phyloP scores from a whole-genome alignment of 768 basidiomycete genomes.

The Mrakia gelida region DNA sequence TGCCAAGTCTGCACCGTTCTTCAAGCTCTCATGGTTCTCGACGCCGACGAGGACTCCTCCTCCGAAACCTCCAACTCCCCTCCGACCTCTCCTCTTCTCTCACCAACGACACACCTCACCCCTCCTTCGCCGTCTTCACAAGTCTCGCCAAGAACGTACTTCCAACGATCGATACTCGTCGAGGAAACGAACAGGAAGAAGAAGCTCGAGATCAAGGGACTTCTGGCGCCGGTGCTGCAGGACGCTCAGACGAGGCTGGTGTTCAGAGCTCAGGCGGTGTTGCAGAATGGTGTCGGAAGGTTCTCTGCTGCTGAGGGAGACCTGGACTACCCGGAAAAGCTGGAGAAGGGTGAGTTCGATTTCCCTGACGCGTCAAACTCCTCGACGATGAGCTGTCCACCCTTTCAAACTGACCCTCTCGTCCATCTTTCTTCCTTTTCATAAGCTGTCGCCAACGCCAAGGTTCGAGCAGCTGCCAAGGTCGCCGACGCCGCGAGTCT shows the following conservation, averaged over 20 bases:
- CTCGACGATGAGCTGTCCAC: not conserved
- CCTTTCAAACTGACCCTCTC: not conserved
- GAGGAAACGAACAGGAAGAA: conserved; percentile 13
- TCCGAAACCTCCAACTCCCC: not conserved
- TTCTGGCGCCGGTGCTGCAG: conserved; percentile 85
- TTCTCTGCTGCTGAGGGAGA: conserved; percentile 69
- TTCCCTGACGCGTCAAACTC: too few species aligned
- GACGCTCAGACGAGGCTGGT: conserved; percentile 94
- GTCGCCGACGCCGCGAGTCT: not conserved
- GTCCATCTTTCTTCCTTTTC: not conserved
- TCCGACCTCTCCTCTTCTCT: not conserved
- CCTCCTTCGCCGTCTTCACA: not conserved
- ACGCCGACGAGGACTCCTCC: conserved; percentile 45
- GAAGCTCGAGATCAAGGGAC: conserved; percentile 45
- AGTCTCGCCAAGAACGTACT: conserved; percentile 12
- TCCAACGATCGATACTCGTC: not conserved
- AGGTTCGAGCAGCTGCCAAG: not conserved
- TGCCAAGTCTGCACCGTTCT: conserved; percentile 96
- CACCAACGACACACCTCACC: not conserved
- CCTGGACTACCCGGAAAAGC: conserved; percentile 77
- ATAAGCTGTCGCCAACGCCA: conserved; percentile 9
- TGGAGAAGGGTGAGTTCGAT: conserved; percentile 55
- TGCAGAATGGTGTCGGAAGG: conserved; percentile 81
- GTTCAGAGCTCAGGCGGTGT: conserved; percentile 89
- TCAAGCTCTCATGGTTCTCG: conserved; percentile 91